Base-by-base conservation (phyloP, 768 basidiomycete species). In the Arthromyces matolae region DNA sequence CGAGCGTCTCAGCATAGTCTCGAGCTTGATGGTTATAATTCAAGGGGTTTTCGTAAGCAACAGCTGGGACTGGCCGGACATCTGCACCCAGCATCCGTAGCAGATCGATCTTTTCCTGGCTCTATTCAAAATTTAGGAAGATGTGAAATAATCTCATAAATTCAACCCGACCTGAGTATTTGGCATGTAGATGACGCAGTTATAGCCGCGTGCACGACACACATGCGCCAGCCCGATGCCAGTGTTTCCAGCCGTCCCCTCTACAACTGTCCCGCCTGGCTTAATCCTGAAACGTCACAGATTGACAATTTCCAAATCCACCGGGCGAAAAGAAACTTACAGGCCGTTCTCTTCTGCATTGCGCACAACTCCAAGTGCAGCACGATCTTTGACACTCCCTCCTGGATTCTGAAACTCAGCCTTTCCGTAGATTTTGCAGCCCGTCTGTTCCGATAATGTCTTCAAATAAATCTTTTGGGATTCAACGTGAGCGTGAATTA, bases 171-270 rank as follows among this genome's bases (percentile, higher is more conserved):
- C 89, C 78, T 96, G 89, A 4, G 86, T 92, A 65, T 96, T 75
- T 24, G 95, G 95, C 95, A 99, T 98, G 79, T 90, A 99, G 61
- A 99, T 99, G 8, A 99, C 95, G 65, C 96, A 98, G 64, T 85
- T 89, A 75, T 99, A 98, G 3, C 96, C 94, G 58, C 75, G 81
- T 6, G 91, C 80, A 54, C 96, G 74, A 68, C 96, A 97, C 45
- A 98, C 94, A 60, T 94, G 93, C 5, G 92, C 93, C 25, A 97
- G 77, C 28, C 94, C 94, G 47, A 96, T 96, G 32, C 94, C 95
- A 7, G 95, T 99, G 72, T 99, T 99, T 13, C 95, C 95, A 31
- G 95, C 95, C 3, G 95, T 99, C 3, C 95, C 95, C 66, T 99
- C 95, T 4, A 99, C 93, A 48, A 99, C 84, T 2, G 93, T 97